Conservation (phyloP, 169 alveolate genomes). For the Haemoproteus tartakovskyi region DNA sequence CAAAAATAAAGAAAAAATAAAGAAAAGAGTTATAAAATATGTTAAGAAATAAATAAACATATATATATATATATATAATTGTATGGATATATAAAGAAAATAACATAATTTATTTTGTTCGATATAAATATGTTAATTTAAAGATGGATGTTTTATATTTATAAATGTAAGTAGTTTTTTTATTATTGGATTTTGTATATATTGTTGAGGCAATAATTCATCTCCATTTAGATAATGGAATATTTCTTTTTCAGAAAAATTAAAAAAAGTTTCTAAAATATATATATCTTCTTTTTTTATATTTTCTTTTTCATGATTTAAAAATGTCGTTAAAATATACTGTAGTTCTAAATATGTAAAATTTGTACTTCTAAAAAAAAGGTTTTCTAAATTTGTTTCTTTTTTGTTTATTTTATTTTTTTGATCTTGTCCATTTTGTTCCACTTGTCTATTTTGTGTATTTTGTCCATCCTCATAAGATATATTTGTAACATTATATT, state of each 20-base stretch:
- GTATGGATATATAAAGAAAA: background rate
- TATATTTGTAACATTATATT: constrained; percentile 8
- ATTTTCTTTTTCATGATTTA: constrained; percentile 24
- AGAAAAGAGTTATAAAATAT: background rate
- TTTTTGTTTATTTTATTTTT: too few species aligned
- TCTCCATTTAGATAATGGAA: constrained; percentile 23
- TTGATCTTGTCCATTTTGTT: background rate
- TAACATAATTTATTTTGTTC: too few species aligned
- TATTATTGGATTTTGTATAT: constrained; percentile 10
- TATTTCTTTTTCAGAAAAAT: constrained; percentile 55
- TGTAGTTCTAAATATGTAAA: constrained; percentile 56
- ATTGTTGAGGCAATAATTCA: constrained; percentile 29
- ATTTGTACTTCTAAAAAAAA: constrained; percentile 25
- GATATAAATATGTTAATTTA: too few species aligned
- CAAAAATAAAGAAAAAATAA: background rate
- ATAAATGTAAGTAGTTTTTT: constrained; percentile 23
- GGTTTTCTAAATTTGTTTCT: constrained; percentile 9
- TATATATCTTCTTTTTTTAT: constrained; percentile 11
- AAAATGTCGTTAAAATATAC: constrained; percentile 30
- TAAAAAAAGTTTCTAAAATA: constrained; percentile 18
- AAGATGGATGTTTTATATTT: constrained; percentile 53
- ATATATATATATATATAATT: background rate
- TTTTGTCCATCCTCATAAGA: background rate
- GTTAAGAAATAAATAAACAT: background rate
- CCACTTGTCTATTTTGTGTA: background rate